Evolutionary conservation across 805 yeast genomes (phyloP).

Genomic region (Wickerhamiella brachini): DNA sequence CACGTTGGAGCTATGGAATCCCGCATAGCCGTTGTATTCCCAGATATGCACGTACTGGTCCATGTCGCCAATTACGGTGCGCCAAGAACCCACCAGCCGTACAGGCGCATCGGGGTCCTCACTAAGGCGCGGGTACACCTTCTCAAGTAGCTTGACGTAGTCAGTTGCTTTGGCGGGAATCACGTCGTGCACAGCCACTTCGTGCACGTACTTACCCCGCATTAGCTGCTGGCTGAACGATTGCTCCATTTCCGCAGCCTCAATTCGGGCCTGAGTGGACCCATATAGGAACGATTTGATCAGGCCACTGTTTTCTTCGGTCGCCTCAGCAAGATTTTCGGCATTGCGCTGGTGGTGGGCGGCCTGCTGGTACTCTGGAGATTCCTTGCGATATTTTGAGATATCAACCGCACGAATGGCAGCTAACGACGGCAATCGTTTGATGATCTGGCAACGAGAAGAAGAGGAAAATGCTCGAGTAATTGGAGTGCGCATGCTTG

Average conservation of each 20-base stretch:
- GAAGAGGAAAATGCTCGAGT: neutral
- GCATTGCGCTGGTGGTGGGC: neutral
- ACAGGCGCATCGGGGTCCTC: slow-evolving; percentile 22
- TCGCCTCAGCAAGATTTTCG: slow-evolving; percentile 3
- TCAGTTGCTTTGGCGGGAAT: slow-evolving; percentile 24
- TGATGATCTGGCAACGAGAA: neutral
- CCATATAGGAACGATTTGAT: slow-evolving; percentile 29
- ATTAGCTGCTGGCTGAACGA: slow-evolving; percentile 24
- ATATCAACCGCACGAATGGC: slow-evolving; percentile 22
- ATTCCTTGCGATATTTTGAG: slow-evolving; percentile 19
- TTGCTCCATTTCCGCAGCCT: slow-evolving; percentile 23
- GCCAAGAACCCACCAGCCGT: slow-evolving; percentile 31
- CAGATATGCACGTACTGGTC: slow-evolving; percentile 30
- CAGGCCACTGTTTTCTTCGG: slow-evolving; percentile 6
- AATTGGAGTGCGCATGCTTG: neutral
- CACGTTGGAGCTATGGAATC: slow-evolving; percentile 27
- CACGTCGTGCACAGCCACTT: slow-evolving; percentile 27
- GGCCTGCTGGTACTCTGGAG: slow-evolving; percentile 9
- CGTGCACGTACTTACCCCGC: slow-evolving; percentile 32
- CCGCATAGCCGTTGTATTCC: slow-evolving; percentile 31
- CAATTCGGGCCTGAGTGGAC: slow-evolving; percentile 23
- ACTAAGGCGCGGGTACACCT: slow-evolving; percentile 24
- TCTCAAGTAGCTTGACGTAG: slow-evolving; percentile 24
- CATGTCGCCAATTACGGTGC: slow-evolving; percentile 29
- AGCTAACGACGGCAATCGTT: slow-evolving; percentile 21